Conservation (phyloP, 495 filamentous ascomycete species). For the Niebla homalea region DNA sequence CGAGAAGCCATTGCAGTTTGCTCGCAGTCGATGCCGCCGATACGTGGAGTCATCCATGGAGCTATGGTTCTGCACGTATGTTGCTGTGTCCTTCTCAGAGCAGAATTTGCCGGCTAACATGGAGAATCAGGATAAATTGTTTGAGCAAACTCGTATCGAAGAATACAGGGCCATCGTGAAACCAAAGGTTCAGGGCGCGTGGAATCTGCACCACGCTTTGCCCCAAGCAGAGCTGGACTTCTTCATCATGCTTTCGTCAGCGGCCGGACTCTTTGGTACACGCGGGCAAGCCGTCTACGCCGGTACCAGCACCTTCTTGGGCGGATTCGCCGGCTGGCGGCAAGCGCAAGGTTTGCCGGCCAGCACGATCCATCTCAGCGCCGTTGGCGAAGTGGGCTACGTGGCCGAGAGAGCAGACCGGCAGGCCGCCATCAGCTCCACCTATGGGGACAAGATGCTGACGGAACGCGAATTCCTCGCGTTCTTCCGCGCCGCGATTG, state of each 20-base stretch:
- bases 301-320: constrained; percentile 17
- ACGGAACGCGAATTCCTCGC: not conserved
- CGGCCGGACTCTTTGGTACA: constrained; percentile 15
- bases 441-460: not conserved
- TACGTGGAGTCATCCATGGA: constrained; percentile 12
- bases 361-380: constrained; percentile 11
- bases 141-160: too few relatives aligned
- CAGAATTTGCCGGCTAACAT: too few relatives aligned
- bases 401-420: constrained; percentile 19
- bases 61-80: constrained; percentile 13
- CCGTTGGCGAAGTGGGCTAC: constrained; percentile 14
- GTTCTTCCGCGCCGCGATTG: not conserved
- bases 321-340: constrained; percentile 15
- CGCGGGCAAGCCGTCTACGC: constrained; percentile 17
- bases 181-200: constrained; percentile 30
- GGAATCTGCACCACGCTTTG: constrained; percentile 18
- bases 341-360: constrained; percentile 10
- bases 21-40: constrained; percentile 4
- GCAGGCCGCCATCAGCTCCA: not conserved
- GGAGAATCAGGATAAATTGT: too few relatives aligned
- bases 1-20: not conserved
- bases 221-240: constrained; percentile 22
- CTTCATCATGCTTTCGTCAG: constrained; percentile 28
- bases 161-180: constrained; percentile 7
- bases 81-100: too few relatives aligned